Evolutionary conservation across 768 basidiomycete genomes (phyloP), one percentile per base, ranked within the genome.

Genomic region (Russula ochroleuca): DNA sequence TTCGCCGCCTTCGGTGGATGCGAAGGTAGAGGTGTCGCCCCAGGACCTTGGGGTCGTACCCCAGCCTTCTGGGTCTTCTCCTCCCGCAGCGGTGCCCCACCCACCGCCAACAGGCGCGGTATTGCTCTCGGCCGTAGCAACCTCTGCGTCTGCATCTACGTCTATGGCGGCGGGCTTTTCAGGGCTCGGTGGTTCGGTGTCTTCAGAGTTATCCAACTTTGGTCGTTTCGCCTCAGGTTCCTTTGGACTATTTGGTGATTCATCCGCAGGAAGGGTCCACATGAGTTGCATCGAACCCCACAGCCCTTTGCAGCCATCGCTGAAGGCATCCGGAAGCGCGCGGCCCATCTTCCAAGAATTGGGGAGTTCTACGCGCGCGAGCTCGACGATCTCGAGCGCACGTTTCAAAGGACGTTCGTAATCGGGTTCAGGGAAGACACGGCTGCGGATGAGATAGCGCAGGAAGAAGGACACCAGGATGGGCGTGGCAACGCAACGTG

Each of bases 401-500:
- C 74, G 75, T 48, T 76, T 77, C 49, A 87, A 74, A 8, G 73
- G 76, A 1, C 77, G 77, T 61, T 83, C 81, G 66, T 77, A 76
- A 5, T 68, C 64, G 0, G 73, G 62, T 66, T 87, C 85, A 0
- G 78, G 78, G 49, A 90, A 75, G 19, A 82, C 79, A 35, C 76
- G 71, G 66, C 80, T 84, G 23, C 83, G 80, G 17, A 87, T 35
- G n/a, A 89, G 69, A 70, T 83, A 90, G 15, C 79, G 71, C 37
- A 89, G 60, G 72, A 87, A 90, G 70, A 88, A 87, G 1, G 67
- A 73, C 6, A 88, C 50, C 3, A 90, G 75, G 31, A 78, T 80
- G 3, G 88, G 87, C 2, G 79, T 74, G 61, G 78, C 75, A 13
- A 75, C 64, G 45, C 88, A 76, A 64, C 82, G 79, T 55, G 70